Conservation (phyloP, 2,329 filamentous ascomycete species). For the Colletotrichum sublineola region DNA sequence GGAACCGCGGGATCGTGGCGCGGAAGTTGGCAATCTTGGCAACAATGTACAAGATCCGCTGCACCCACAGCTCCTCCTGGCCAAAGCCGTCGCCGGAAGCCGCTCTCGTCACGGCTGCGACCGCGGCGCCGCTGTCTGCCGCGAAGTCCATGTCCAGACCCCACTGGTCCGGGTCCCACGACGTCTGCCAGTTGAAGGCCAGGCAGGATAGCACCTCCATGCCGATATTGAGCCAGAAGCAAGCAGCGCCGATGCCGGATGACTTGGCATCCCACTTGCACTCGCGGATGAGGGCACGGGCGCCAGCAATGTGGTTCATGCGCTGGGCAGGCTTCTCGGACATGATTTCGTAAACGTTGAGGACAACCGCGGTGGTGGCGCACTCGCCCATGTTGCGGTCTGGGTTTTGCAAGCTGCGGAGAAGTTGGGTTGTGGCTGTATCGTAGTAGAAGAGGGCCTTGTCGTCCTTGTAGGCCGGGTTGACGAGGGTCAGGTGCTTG, state of each 20-base stretch:
- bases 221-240: conserved; percentile 94
- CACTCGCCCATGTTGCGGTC: conserved; percentile 87
- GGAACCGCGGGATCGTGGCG: conserved; percentile 73
- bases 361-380: conserved; percentile 86
- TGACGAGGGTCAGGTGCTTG: conserved; percentile 80
- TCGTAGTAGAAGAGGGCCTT: conserved; percentile 88
- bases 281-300: conserved; percentile 87
- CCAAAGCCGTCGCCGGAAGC: conserved; percentile 53
- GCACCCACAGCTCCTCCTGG: conserved; percentile 86
- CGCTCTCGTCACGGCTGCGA: conserved; percentile 54
- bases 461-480: conserved; percentile 77
- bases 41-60: conserved; percentile 89
- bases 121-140: conserved; percentile 39
- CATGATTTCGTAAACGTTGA: conserved; percentile 96
- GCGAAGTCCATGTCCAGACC: conserved; percentile 82
- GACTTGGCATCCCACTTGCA: conserved; percentile 89
- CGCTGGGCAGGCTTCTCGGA: conserved; percentile 81
- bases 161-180: conserved; percentile 94
- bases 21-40: conserved; percentile 90
- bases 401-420: conserved; percentile 84
- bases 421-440: conserved; percentile 82
- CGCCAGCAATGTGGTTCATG: conserved; percentile 92
- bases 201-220: conserved; percentile 93
- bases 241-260: conserved; percentile 84
- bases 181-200: conserved; percentile 86